Percentiles rank a stretch among this genome's conserved stretches.
These are phyloP conservation scores for Dactylellina parvicollis DNA, from an alignment of 2,329 filamentous ascomycete species.

Conservation along the genomic window DNA sequence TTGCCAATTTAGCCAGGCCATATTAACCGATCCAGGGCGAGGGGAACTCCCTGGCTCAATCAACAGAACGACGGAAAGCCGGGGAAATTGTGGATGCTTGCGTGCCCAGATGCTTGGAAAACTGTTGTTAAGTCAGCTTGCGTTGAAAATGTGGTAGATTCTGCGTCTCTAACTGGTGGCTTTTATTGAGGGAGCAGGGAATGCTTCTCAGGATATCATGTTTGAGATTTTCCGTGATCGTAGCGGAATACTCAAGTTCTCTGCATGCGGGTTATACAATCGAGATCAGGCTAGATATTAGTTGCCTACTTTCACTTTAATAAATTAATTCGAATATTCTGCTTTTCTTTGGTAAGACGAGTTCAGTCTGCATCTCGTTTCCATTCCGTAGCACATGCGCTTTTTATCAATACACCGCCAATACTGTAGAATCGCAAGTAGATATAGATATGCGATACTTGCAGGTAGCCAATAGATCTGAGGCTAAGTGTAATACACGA, in stretches of 20 bases:
- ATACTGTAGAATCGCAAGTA: too few relatives aligned
- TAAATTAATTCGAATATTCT: too few relatives aligned
- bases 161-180: conserved; percentile 34
- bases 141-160: conserved; percentile 52
- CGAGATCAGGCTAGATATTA: too few relatives aligned
- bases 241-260: neutral
- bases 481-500: too few relatives aligned
- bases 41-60: neutral
- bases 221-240: conserved; percentile 25
- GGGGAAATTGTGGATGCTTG: conserved; percentile 34
- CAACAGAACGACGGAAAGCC: conserved; percentile 14
- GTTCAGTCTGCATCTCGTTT: too few relatives aligned
- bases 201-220: conserved; percentile 1
- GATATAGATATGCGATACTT: too few relatives aligned
- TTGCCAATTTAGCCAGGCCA: conserved; percentile 23
- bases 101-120: neutral
- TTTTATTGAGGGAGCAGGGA: conserved; percentile 27
- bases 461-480: too few relatives aligned
- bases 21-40: conserved; percentile 28
- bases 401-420: too few relatives aligned
- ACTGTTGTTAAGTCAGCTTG: neutral
- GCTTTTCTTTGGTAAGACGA: too few relatives aligned
- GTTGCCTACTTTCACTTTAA: too few relatives aligned
- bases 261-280: too few relatives aligned
- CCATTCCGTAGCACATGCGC: too few relatives aligned